Evolutionary conservation across 2,329 filamentous ascomycete species (phyloP), one percentile per base, ranked within the genome.

Genomic region (Cyphellophora europaea): DNA sequence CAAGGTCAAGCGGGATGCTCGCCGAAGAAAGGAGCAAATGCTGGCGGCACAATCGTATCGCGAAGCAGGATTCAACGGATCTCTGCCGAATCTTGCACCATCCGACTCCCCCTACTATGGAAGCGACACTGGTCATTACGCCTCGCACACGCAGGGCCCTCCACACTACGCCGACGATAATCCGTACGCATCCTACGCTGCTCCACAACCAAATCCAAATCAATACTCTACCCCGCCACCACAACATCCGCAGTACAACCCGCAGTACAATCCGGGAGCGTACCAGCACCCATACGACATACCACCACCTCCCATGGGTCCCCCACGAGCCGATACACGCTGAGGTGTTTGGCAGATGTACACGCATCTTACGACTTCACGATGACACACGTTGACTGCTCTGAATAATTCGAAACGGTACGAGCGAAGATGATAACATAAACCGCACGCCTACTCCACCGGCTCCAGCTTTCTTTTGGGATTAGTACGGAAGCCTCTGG

Each of bases 1-100:
- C 27, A 27, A 25, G 5, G 27, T 27, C 16, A 51, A 51, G 34
- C 38, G 48, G 36, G 47, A 45, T 28, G 47, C 47, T 5, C 37
- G 48, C 28, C 37, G 45, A 27, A 28, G 33, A 33, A 49, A 51
- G 34, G 35, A 37, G 33, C 41, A 39, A 19, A 37, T 43, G 36
- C 15, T 39, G 5, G 43, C 40, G 3, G 38, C 33, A 11, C 34
- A 44, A 17, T 25, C 36, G 13, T 44, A 45, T 37, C 37, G 17
- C 28, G 37, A 47, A 30, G 32, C 31, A 25, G 37, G 38, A 6
- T 44, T 32, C 23, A 36, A 36, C 5, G 39, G 37, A 11, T 40
- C 36, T 31, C 39, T 46, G 45, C 45, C 45, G 11, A 40, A 44
- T 17, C 33, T 48, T 5, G 14, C 14, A 32, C 17, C 15, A 6